Conservation (phyloP, 257 asterid genomes). For the Pogostemon cablin region DNA sequence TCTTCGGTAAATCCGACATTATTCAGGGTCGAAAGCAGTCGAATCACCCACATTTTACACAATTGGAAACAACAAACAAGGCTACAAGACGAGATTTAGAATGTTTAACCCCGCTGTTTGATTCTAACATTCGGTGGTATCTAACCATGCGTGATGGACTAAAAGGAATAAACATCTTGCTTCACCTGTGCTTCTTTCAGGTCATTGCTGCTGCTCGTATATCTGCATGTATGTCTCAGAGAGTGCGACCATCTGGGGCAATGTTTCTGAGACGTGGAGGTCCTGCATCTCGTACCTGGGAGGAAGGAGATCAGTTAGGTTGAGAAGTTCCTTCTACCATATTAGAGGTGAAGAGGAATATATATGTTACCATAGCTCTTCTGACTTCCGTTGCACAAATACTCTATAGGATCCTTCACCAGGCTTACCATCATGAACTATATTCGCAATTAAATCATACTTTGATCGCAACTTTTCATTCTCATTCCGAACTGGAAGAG, state of each 20-base stretch:
- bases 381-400: conserved; percentile 95
- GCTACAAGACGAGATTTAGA: neutral
- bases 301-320: conserved; percentile 21
- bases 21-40: too few relatives aligned
- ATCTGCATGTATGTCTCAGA: conserved; percentile 96
- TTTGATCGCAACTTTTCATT: conserved; percentile 70
- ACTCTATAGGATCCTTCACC: conserved; percentile 89
- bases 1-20: neutral
- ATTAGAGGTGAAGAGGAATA: neutral
- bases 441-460: conserved; percentile 83
- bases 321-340: neutral
- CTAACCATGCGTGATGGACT: neutral
- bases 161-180: conserved; percentile 15
- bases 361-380: conserved; percentile 76
- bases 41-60: conserved; percentile 9
- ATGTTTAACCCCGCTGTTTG: neutral
- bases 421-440: conserved; percentile 79
- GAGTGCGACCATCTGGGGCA: conserved; percentile 95
- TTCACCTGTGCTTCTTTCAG: neutral
- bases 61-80: conserved; percentile 3
- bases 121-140: neutral
- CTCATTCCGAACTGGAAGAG: conserved; percentile 69
- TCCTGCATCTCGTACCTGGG: conserved; percentile 97
- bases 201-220: conserved; percentile 81
- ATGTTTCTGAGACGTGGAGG: conserved; percentile 87